Evolutionary conservation across 2,329 filamentous ascomycete species (phyloP).

Genomic region (Colletotrichum orchidophilum): DNA sequence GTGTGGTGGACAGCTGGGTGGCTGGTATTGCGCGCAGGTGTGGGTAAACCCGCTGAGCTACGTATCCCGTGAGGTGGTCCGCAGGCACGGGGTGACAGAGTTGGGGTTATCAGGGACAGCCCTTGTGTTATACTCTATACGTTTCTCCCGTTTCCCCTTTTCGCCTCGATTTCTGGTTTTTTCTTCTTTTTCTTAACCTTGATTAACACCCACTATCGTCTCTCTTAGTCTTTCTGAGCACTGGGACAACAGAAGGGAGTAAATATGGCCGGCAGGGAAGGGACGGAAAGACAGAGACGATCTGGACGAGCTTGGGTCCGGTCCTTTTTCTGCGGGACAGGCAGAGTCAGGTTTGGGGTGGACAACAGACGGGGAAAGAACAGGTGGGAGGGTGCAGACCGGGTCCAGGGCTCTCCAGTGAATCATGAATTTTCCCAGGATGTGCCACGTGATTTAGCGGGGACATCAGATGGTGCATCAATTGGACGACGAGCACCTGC

Average conservation of each 20-base stretch:
- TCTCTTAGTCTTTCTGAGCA: background rate
- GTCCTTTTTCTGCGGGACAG: background rate
- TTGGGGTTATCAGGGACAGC: background rate
- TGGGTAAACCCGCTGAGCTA: conserved; percentile 27
- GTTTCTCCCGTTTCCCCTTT: background rate
- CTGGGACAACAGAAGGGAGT: background rate
- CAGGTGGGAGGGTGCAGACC: conserved; percentile 21
- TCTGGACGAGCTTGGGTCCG: background rate
- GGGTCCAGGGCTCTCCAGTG: conserved; percentile 18
- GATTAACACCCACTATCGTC: background rate
- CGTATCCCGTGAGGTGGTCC: background rate
- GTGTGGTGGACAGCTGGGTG: conserved; percentile 26
- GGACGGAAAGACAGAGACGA: background rate
- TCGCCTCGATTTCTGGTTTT: background rate
- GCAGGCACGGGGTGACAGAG: background rate
- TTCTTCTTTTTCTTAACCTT: background rate
- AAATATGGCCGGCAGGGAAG: background rate
- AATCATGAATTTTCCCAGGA: conserved; percentile 22
- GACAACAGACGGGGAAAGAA: conserved; percentile 18
- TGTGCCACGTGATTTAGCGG: conserved; percentile 33
- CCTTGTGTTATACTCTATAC: background rate
- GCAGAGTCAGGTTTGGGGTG: background rate
- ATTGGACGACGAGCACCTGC: conserved; percentile 14
- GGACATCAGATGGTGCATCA: conserved; percentile 9
- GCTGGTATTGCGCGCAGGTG: conserved; percentile 25